Base-by-base conservation (phyloP, 768 basidiomycete species). In the Russula virescens region DNA sequence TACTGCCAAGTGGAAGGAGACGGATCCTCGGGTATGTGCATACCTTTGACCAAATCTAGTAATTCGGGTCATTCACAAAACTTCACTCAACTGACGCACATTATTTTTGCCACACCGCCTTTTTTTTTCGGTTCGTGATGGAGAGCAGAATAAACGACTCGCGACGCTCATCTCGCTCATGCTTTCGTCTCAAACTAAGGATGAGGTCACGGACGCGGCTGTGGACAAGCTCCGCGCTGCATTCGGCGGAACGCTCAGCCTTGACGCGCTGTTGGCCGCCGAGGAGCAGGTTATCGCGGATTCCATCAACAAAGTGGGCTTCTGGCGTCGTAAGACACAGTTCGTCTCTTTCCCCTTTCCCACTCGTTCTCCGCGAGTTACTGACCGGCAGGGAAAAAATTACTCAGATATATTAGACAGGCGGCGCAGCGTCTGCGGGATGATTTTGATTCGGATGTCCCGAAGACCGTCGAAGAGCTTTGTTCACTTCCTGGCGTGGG, bases 121-220 rank as follows among this genome's bases (percentile, higher is more conserved):
- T 42, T 26, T n/a, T 18, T 18, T 31, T 43, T 64, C 43, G 16
- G 6, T 31, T 1, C 25, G 40, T n/a, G 16, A 38, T 14, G 38
- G 38, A 14, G 18, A 18, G 8, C 70, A 95, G 92, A 92, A 85
- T 60, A 81, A 83, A 54, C 86, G 95, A 2, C 89, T 92, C 63
- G 81, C 90, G 10, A 91, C 88, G 5, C 84, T 99, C 23, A 83
- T 99, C 8, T 92, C 94, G 3, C 79, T 99, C 49, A 97, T 98
- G 93, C 81, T 98, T 2, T 94, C 91, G 11, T 93, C 93, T 2
- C 96, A 98, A 72, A 98, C 96, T 5, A 98, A 95, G 69, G 94
- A 96, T 71, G 85, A 91, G 68, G 87, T 94, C 19, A 93, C 89
- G 0, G 83, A 89, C 59, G 83, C 87, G 0, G 95, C 95, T 0